These are phyloP conservation scores for Podila clonocystis DNA, from an alignment of 192 early-diverging fungal genomes.

Conservation along the genomic window DNA sequence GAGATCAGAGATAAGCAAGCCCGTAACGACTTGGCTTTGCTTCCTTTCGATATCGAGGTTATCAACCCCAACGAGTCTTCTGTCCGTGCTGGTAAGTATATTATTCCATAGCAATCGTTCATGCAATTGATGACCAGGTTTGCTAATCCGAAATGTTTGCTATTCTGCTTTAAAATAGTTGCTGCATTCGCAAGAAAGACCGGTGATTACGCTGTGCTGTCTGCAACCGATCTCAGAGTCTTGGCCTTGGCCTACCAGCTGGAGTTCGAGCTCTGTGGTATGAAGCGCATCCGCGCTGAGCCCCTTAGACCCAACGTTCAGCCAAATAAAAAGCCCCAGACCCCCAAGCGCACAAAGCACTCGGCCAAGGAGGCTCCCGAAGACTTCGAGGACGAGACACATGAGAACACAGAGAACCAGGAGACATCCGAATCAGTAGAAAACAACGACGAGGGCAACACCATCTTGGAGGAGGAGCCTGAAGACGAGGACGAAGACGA, in stretches of 20 bases:
- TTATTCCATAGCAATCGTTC: not conserved
- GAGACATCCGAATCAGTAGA: not conserved
- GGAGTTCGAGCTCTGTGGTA: constrained; percentile 82
- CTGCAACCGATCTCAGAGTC: constrained; percentile 87
- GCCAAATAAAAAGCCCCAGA: constrained; percentile 7
- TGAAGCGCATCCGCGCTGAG: constrained; percentile 74
- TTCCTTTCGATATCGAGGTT: constrained; percentile 72
- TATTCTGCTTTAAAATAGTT: constrained; percentile 57
- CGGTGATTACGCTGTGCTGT: constrained; percentile 87
- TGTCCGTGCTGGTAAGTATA: constrained; percentile 62
- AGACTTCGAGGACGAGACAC: constrained; percentile 36
- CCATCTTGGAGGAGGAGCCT: constrained; percentile 37
- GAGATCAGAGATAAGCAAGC: constrained; percentile 86
- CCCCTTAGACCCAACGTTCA: constrained; percentile 59
- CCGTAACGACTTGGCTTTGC: constrained; percentile 62
- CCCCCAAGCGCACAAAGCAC: constrained; percentile 35
- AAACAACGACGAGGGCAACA: constrained; percentile 23
- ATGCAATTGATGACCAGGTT: too few species aligned
- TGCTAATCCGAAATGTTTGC: constrained; percentile 18
- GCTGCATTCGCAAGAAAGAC: constrained; percentile 89
- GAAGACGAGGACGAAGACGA: constrained; percentile 26
- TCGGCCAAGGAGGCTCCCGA: constrained; percentile 37
- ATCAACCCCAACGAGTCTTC: constrained; percentile 71
- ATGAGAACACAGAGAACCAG: not conserved
- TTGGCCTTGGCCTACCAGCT: constrained; percentile 91